Percentiles rank a stretch among this genome's conserved stretches.
These are phyloP conservation scores for Fusarium sp. DNA, from an alignment of 2,329 filamentous ascomycete genomes.

Conservation along the genomic window DNA sequence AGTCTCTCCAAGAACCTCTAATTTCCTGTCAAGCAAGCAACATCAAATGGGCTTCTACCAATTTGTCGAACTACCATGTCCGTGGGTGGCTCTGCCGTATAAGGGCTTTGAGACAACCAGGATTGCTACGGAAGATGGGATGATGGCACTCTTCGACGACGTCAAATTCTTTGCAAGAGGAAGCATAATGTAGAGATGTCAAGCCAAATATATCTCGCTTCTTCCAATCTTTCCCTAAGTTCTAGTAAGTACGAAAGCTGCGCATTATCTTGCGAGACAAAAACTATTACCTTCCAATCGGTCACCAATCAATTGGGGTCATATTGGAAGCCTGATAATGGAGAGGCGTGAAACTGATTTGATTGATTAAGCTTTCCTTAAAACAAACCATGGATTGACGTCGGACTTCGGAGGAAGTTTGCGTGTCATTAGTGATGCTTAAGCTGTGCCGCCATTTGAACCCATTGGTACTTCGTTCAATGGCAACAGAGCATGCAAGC, in stretches of 20 bases:
- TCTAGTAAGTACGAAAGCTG: background rate
- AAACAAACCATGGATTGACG: background rate
- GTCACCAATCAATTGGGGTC: too few relatives aligned
- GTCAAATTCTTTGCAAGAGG: background rate
- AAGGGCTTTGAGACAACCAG: background rate
- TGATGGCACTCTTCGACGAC: background rate
- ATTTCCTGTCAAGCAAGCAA: background rate
- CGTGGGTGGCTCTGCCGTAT: background rate
- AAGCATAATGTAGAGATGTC: background rate
- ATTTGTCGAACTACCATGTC: background rate
- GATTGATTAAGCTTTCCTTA: background rate
- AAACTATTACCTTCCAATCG: too few relatives aligned
- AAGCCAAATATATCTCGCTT: background rate
- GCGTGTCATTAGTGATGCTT: background rate
- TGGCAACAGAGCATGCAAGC: background rate
- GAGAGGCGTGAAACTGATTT: too few relatives aligned
- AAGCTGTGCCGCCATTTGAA: background rate
- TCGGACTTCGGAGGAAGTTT: too few relatives aligned
- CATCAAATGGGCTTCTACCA: background rate
- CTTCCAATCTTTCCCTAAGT: background rate
- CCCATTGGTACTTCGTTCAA: background rate
- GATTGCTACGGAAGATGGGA: too few relatives aligned
- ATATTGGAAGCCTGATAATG: background rate
- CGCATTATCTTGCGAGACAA: too few relatives aligned
- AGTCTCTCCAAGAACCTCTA: accelerated